Percentiles rank a stretch among this genome's conserved stretches.
Conservation (phyloP, 441 rosid genomes). For the Adansonia grandidieri region DNA sequence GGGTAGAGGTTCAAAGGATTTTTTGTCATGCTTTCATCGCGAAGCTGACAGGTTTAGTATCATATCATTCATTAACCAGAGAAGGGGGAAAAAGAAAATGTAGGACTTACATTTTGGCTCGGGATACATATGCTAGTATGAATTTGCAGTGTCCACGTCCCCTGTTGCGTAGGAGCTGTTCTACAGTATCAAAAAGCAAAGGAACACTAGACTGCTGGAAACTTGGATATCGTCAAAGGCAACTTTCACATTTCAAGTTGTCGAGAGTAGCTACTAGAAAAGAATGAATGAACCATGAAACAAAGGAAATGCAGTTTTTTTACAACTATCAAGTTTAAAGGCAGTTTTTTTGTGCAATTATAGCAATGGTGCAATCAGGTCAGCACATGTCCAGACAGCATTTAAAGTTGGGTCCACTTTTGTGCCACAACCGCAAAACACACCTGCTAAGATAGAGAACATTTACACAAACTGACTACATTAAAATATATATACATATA, state of each 20-base stretch:
- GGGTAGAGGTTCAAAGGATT: neutral
- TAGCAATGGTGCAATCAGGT: neutral
- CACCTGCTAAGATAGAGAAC: neutral
- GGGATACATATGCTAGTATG: conserved; percentile 82
- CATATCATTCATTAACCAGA: neutral
- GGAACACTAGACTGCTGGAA: conserved; percentile 90
- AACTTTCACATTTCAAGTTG: neutral
- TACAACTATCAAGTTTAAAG: neutral
- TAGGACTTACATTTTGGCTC: conserved; percentile 64
- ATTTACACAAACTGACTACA: neutral
- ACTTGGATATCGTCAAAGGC: conserved; percentile 72
- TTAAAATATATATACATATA: neutral
- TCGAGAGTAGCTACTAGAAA: neutral
- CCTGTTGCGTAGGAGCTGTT: conserved; percentile 58
- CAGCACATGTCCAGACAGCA: neutral
- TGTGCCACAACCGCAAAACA: neutral
- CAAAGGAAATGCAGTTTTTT: neutral
- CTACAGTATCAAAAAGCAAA: conserved; percentile 74
- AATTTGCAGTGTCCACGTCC: conserved; percentile 69
- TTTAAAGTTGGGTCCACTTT: neutral
- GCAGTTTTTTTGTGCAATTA: neutral
- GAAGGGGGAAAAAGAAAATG: neutral
- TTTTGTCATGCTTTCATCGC: neutral
- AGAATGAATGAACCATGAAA: conserved; percentile 7
- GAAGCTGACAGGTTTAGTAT: neutral